Conservation (phyloP, 2,329 filamentous ascomycete species). For the Pseudogymnoascus sp. region DNA sequence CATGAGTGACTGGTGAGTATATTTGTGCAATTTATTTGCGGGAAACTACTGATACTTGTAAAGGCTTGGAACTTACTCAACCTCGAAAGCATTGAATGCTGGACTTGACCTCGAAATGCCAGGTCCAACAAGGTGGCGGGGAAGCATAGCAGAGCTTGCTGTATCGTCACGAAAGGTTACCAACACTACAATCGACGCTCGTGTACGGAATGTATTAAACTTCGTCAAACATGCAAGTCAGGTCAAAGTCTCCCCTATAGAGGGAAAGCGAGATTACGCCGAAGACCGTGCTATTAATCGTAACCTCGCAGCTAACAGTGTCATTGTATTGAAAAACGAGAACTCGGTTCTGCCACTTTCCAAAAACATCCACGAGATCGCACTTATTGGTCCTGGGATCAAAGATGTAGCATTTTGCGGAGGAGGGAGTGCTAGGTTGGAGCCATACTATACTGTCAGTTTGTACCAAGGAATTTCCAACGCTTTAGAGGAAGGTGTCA, state of each 20-base stretch:
- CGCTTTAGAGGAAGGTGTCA: not conserved
- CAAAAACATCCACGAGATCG: constrained; percentile 39
- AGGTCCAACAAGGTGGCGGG: constrained; percentile 35
- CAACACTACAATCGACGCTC: constrained; percentile 20
- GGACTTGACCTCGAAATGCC: constrained; percentile 56
- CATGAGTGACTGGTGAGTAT: constrained; percentile 41
- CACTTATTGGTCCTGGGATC: constrained; percentile 40
- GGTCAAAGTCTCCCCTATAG: constrained; percentile 22
- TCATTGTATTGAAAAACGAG: constrained; percentile 61
- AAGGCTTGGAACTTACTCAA: constrained; percentile 46
- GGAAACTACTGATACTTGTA: not conserved
- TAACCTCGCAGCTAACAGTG: constrained; percentile 50
- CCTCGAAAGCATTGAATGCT: constrained; percentile 42
- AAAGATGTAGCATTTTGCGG: constrained; percentile 31
- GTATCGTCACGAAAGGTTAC: constrained; percentile 21
- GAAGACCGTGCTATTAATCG: constrained; percentile 41
- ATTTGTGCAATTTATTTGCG: not conserved
- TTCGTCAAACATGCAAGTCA: constrained; percentile 23
- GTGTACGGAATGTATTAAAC: constrained; percentile 23
- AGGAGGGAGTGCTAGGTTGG: not conserved
- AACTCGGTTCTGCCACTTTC: constrained; percentile 46
- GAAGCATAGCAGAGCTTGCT: constrained; percentile 21
- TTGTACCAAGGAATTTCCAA: not conserved
- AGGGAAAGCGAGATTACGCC: constrained; percentile 23
- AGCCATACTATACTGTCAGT: not conserved